Evolutionary conservation across 2,329 filamentous ascomycete species (phyloP).

Genomic region (Exophiala mesophila): DNA sequence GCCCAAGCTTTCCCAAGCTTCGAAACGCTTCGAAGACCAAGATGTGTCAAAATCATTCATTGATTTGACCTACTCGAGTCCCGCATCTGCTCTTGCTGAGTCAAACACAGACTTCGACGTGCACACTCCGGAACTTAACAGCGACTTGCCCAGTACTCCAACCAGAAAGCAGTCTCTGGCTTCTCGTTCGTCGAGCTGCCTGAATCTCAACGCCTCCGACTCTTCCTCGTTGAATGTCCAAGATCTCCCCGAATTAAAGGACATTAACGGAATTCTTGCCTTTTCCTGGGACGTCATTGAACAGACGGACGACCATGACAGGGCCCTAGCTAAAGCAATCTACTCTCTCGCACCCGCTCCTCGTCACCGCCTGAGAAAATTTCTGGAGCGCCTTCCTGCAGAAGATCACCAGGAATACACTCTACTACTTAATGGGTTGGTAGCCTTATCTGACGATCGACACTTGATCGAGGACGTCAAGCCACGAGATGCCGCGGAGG

Average conservation of each 20-base stretch:
- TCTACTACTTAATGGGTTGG: neutral
- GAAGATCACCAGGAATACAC: neutral
- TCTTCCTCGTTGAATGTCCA: neutral
- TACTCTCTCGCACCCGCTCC: constrained; percentile 9
- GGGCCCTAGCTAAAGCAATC: constrained; percentile 30
- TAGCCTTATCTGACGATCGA: neutral
- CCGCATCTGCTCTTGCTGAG: constrained; percentile 5
- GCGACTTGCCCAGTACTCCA: constrained; percentile 16
- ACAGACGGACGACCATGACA: constrained; percentile 35
- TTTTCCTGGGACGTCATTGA: constrained; percentile 36
- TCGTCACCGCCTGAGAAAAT: neutral
- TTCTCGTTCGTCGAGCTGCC: neutral
- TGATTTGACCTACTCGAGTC: constrained; percentile 31
- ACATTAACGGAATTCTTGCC: constrained; percentile 28
- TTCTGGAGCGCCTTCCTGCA: constrained; percentile 2
- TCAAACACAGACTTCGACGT: constrained; percentile 28
- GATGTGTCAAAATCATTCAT: too few species aligned
- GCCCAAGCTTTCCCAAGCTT: too few species aligned
- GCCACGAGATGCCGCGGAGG: neutral
- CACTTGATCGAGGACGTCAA: neutral
- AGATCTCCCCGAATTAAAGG: constrained; percentile 17
- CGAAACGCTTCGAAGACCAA: too few species aligned
- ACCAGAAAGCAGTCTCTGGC: neutral
- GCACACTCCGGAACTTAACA: constrained; percentile 35
- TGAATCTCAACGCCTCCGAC: neutral